A percentile compares a stretch with the other conserved stretches of the same genome.
phyloP scores from a whole-genome alignment of 768 basidiomycete species.

The Albatrellus ellisii region DNA sequence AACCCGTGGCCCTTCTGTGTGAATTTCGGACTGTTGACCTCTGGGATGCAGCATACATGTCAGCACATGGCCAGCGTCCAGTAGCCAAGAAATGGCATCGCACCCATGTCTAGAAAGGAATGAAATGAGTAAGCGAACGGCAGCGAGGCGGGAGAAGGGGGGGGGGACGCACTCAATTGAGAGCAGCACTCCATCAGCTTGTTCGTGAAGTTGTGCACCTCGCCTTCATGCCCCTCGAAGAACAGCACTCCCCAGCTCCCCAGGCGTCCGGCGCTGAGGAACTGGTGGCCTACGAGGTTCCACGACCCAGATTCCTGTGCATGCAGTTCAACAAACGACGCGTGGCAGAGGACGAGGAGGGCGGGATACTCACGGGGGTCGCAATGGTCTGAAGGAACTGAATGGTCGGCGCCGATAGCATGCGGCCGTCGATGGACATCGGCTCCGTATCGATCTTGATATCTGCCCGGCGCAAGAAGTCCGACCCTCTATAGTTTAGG shows the following conservation, averaged over 20 bases:
- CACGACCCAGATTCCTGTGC: conserved; percentile 6
- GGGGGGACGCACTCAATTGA: conserved; percentile 4
- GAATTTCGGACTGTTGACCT: background rate
- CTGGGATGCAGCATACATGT: background rate
- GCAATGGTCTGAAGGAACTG: conserved; percentile 3
- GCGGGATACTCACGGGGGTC: conserved; percentile 1
- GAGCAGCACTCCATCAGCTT: conserved; percentile 5
- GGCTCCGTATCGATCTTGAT: conserved; percentile 9
- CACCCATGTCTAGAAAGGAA: no score
- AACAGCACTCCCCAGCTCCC: background rate
- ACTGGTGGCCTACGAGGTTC: conserved; percentile 11
- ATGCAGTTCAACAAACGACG: no score
- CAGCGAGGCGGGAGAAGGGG: no score
- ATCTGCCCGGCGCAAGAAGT: conserved; percentile 9
- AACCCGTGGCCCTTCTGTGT: no score
- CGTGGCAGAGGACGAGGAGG: no score
- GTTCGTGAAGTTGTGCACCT: background rate
- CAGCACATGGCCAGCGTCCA: background rate
- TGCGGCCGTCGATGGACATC: conserved; percentile 4
- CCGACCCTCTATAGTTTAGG: conserved; percentile 10
- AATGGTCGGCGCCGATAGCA: conserved; percentile 9
- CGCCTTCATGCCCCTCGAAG: background rate
- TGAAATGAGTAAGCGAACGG: no score
- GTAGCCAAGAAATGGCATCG: background rate
- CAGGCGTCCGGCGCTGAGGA: conserved; percentile 5